Base-by-base conservation (phyloP, 495 filamentous ascomycete species). In the Staphylotrichum tortipilum region DNA sequence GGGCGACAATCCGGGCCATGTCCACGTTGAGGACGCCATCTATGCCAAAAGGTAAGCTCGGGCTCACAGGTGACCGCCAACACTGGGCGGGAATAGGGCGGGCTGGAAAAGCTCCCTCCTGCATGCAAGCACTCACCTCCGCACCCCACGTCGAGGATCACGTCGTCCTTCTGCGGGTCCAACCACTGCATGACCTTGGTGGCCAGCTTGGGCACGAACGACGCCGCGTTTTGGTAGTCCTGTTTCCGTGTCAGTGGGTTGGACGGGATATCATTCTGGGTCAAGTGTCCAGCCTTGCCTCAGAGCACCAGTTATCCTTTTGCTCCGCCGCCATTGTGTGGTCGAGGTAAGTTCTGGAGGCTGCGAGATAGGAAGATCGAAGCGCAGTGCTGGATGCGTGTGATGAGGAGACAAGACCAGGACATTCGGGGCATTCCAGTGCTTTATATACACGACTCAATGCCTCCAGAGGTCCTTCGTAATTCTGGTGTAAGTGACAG, bases 131-230 rank as follows among this genome's bases (percentile, higher is more conserved):
- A 58, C 65, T 45, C 33, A 75, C 73, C 85, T 28, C 86, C 86
- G 57, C 86, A 89, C 17, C 86, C 86, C 24, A 89, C 63, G 61
- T 90, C 86, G 14, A 90, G 72, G 55, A 89, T 76, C 30, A 62
- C 64, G 58, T 88, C 84, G 57, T 73, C 67, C 15, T 68, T 70
- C 52, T 78, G 71, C 6, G 78, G 77, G 47, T 81, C 74, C 4
- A 90, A 78, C 72, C 79, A 83, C 47, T 71, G 59, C 23, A 86
- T 44, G n/a, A 89, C 72, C 50, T 77, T 83, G 5, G 70, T 72
- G 9, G 85, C 78, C 7, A 88, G 73, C 54, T 80, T 72, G 11
- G 86, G 81, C 15, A 88, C 83, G 60, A 89, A 90, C n/a, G 79
- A 73, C 3, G 84, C 85, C 21, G 81, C 75, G 47, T 75, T 64